These are phyloP conservation scores for Atkinsonella texensis DNA, from an alignment of 2,329 filamentous ascomycete species.

Conservation along the genomic window DNA sequence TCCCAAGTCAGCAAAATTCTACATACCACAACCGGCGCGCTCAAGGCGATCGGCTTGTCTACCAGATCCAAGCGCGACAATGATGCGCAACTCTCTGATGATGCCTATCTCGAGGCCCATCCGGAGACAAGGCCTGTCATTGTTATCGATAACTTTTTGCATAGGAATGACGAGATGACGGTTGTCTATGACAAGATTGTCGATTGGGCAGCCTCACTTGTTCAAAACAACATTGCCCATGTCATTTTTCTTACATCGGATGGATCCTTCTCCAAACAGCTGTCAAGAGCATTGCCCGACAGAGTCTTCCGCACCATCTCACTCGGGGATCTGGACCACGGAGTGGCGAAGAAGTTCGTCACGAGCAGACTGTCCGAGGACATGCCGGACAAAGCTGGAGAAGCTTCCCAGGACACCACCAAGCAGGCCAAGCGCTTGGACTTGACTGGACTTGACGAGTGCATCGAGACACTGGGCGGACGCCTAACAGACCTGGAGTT, in stretches of 20 bases:
- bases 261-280: conserved; percentile 73
- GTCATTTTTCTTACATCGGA: conserved; percentile 92
- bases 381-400: conserved; percentile 16
- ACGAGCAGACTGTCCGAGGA: conserved; percentile 59
- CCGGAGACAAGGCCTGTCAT: conserved; percentile 74
- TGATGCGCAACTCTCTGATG: conserved; percentile 60
- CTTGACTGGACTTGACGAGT: conserved; percentile 63
- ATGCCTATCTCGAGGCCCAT: conserved; percentile 82
- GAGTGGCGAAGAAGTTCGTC: conserved; percentile 85
- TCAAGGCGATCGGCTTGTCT: conserved; percentile 66
- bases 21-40: conserved; percentile 66
- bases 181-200: conserved; percentile 70
- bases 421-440: conserved; percentile 24
- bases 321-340: conserved; percentile 73
- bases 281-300: conserved; percentile 80
- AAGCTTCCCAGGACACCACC: conserved; percentile 12
- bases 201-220: conserved; percentile 80
- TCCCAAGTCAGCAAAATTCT: conserved; percentile 82
- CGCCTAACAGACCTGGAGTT: conserved; percentile 94
- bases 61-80: conserved; percentile 59
- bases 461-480: conserved; percentile 73
- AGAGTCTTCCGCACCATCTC: conserved; percentile 80
- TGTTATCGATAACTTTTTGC: conserved; percentile 83
- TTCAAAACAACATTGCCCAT: conserved; percentile 80
- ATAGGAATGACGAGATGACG: conserved; percentile 55